phyloP scores from a whole-genome alignment of 768 basidiomycete genomes.

The Obba rivulosa region DNA sequence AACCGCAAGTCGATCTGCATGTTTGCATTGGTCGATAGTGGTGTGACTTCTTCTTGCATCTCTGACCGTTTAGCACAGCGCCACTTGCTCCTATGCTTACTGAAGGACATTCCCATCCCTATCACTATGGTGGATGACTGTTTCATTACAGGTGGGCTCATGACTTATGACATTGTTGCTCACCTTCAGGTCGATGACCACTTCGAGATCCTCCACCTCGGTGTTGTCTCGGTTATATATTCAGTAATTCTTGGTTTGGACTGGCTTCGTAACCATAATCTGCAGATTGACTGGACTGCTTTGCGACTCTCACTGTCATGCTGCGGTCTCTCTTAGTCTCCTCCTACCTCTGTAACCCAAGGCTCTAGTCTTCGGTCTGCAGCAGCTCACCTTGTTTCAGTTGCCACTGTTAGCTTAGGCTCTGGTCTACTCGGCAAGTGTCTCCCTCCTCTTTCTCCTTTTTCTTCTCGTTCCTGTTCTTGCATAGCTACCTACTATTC shows the following conservation, averaged over 20 bases:
- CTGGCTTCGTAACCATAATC: not conserved
- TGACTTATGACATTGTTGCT: slow-evolving; percentile 32
- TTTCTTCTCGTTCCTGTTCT: not conserved
- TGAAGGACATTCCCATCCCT: slow-evolving; percentile 28
- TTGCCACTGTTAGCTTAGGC: slow-evolving; percentile 15
- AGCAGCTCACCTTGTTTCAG: not conserved
- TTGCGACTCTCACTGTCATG: slow-evolving; percentile 22
- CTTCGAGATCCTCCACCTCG: slow-evolving; percentile 23
- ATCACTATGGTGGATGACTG: slow-evolving; percentile 32
- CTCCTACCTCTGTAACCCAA: not conserved
- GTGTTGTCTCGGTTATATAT: slow-evolving; percentile 21
- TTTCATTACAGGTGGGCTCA: slow-evolving; percentile 33
- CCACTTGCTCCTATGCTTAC: slow-evolving; percentile 27
- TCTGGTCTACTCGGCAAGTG: slow-evolving; percentile 10
- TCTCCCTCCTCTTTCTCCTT: not conserved
- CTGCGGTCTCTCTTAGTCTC: slow-evolving; percentile 4
- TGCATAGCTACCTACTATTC: not conserved
- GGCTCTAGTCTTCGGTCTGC: not conserved
- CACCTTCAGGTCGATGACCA: slow-evolving; percentile 20
- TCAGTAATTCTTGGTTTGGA: not conserved
- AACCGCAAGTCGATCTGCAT: slow-evolving; percentile 25
- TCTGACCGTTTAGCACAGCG: slow-evolving; percentile 27
- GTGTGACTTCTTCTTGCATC: slow-evolving; percentile 32
- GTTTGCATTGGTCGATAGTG: slow-evolving; percentile 31
- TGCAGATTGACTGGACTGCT: slow-evolving; percentile 26